Evolutionary conservation across 1,139 yeast species (phyloP), one percentile per base, ranked within the genome.

Genomic region (Meyerozyma sp.): DNA sequence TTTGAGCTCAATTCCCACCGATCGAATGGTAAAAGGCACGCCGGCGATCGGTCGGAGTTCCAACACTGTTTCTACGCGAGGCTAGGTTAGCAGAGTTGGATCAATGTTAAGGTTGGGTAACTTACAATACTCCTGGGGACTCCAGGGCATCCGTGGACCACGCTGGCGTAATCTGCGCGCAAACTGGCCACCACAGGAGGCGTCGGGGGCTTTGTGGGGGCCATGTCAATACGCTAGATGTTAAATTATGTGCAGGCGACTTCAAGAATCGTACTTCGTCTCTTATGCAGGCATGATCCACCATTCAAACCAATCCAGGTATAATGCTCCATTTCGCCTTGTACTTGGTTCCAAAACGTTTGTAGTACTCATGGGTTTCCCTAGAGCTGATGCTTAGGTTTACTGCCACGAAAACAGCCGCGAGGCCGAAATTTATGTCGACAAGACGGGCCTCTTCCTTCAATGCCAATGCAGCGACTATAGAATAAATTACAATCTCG

Each of bases 331-430:
- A 59, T 35, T 48, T 43, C 20, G 44, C 56, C 57, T 68, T 5
- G 49, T 63, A 8, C 18, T 49, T 10, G 37, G n/a, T 13, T 10
- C 14, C 13, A 10, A 34, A 20, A 2, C 26, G 25, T 11, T 34
- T 11, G 9, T 89, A 89, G 58, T 66, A 88, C 11, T 58, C 54
- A 52, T 66, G 72, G 1, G 85, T 73, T 55, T 83, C 85, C 20
- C 70, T 52, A 0, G 95, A 84, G 8, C 93, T 81, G 2, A 79
- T 72, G 0, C 80, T 58, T 23, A 90, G 68, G 56, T 84, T 88
- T 5, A 71, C 62, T 5, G 68, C 46, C 2, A 86, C 93, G 82
- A 94, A 87, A 0, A 70, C n/a, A 44, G 74, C 59, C 13, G 59
- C 52, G 4, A 57, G 44, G 4, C 55, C 35, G 47, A 56, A 65